phyloP scores from a whole-genome alignment of 352 stramenopile genomes.

The Globisporangium emineosum region DNA sequence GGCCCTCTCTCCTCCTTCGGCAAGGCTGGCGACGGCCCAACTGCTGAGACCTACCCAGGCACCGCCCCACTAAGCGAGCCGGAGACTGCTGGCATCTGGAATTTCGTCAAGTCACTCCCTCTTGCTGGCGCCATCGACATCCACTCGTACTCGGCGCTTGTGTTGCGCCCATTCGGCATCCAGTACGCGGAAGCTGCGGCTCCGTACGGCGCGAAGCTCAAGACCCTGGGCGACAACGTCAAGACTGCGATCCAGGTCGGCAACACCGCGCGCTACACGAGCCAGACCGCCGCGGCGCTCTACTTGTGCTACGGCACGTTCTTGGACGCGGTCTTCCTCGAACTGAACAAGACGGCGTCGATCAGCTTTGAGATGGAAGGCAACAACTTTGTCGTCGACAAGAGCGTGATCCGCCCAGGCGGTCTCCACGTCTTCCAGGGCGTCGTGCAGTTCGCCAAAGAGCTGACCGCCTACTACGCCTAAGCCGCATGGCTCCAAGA shows the following conservation, averaged over 20 bases:
- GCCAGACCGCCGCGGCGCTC: conserved; percentile 45
- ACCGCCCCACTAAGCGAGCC: conserved; percentile 56
- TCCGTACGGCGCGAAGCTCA: conserved; percentile 52
- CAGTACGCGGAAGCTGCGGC: conserved; percentile 28
- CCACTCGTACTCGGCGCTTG: conserved; percentile 54
- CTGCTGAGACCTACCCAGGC: conserved; percentile 58
- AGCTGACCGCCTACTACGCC: conserved; percentile 37
- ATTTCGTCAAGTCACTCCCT: conserved; percentile 47
- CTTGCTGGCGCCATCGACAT: conserved; percentile 61
- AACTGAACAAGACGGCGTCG: conserved; percentile 57
- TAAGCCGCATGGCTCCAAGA: too few relatives aligned
- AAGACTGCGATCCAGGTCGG: conserved; percentile 34
- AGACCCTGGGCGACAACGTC: conserved; percentile 40
- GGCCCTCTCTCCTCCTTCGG: conserved; percentile 60
- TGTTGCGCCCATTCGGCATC: conserved; percentile 70
- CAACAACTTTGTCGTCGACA: conserved; percentile 56
- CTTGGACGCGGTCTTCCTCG: conserved; percentile 55
- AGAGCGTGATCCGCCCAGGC: conserved; percentile 56
- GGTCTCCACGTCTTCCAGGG: conserved; percentile 54
- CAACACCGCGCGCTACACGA: conserved; percentile 38
- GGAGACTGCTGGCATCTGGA: conserved; percentile 38
- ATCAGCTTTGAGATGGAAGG: conserved; percentile 74
- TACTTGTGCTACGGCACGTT: conserved; percentile 75
- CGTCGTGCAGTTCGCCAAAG: conserved; percentile 52
- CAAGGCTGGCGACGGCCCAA: conserved; percentile 29